Conservation (phyloP, 1,139 yeast species). For the Candida anutae region DNA sequence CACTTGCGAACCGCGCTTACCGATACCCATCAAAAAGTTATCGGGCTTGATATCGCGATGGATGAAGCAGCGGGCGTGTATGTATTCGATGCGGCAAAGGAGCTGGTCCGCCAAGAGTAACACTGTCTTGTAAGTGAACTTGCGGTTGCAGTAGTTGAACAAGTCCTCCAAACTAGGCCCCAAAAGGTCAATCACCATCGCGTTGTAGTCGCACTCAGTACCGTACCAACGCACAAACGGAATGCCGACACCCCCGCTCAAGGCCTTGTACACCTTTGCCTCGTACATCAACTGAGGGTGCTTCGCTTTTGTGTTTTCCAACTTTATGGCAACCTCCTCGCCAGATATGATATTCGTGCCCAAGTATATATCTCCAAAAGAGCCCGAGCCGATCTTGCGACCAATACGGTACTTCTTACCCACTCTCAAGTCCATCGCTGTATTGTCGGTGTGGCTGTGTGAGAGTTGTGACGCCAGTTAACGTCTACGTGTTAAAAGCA, state of each 20-base stretch:
- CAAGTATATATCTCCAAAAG: conserved; percentile 93
- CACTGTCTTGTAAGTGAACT: conserved; percentile 89
- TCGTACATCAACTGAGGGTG: conserved; percentile 97
- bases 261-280: conserved; percentile 87
- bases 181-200: conserved; percentile 90
- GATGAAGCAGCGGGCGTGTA: conserved; percentile 91
- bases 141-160: conserved; percentile 91
- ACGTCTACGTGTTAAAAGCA: too few relatives aligned
- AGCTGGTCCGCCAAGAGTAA: conserved; percentile 89
- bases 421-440: conserved; percentile 66
- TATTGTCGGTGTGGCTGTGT: not conserved
- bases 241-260: conserved; percentile 95
- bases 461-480: too few relatives aligned
- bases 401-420: conserved; percentile 95
- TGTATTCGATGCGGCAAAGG: conserved; percentile 87
- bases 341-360: conserved; percentile 93
- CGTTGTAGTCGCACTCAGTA: conserved; percentile 92
- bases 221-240: conserved; percentile 98
- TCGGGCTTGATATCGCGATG: conserved; percentile 94
- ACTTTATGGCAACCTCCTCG: conserved; percentile 94
- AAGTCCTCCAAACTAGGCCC: conserved; percentile 95
- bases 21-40: conserved; percentile 94
- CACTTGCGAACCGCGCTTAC: conserved; percentile 90
- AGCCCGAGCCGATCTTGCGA: conserved; percentile 94
- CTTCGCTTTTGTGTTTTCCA: conserved; percentile 83